Evolutionary conservation across 768 basidiomycete species (phyloP).

Genomic region (Kockovaella imperatae): DNA sequence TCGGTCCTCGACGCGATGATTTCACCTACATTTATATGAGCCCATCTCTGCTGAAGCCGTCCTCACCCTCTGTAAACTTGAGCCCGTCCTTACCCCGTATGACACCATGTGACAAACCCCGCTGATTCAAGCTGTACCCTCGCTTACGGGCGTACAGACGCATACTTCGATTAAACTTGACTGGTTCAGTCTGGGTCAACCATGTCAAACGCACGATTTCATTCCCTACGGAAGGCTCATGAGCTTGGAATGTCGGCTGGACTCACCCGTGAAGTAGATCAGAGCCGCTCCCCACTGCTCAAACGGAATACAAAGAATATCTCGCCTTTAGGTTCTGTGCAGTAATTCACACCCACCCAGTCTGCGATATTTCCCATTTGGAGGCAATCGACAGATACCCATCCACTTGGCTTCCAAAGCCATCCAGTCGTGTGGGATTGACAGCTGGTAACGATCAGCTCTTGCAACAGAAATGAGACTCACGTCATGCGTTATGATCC

Average conservation of each 20-base stretch:
- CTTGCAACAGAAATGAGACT: constrained; percentile 7
- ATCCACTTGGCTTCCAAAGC: constrained; percentile 71
- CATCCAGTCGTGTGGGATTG: constrained; percentile 58
- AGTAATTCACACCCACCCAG: constrained; percentile 50
- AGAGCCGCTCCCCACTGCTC: constrained; percentile 69
- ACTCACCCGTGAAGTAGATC: constrained; percentile 78
- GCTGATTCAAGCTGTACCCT: constrained; percentile 81
- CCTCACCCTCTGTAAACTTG: constrained; percentile 59
- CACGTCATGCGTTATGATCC: constrained; percentile 65
- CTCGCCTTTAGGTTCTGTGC: constrained; percentile 44
- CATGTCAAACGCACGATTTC: constrained; percentile 61
- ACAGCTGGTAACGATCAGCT: constrained; percentile 49
- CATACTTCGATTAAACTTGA: constrained; percentile 81
- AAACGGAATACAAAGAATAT: constrained; percentile 78
- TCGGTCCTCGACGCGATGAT: constrained; percentile 76
- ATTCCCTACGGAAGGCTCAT: constrained; percentile 52
- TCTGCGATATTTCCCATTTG: constrained; percentile 54
- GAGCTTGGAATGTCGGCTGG: constrained; percentile 41
- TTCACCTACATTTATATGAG: constrained; percentile 49
- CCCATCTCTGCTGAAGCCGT: constrained; percentile 14
- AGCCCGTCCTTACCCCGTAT: constrained; percentile 60
- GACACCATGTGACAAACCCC: constrained; percentile 66
- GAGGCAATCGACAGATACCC: constrained; percentile 60
- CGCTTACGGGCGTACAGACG: constrained; percentile 71
- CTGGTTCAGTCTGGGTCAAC: neutral